phyloP scores from a whole-genome alignment of 805 yeast species.

The Teunomyces funiuensis region DNA sequence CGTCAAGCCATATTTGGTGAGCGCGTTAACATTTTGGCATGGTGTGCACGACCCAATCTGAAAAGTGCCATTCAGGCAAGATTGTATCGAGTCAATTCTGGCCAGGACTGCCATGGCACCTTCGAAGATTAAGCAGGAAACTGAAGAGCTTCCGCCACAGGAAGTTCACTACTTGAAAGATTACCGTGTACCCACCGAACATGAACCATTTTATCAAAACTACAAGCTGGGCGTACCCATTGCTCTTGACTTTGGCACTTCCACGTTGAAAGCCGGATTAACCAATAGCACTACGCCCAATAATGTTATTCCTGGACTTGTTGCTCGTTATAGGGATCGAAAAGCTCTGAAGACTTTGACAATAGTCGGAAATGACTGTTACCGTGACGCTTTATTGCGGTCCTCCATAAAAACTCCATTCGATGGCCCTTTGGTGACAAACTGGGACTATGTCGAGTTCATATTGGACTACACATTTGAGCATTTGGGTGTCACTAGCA shows the following conservation, averaged over 20 bases:
- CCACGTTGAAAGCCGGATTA: conserved; percentile 58
- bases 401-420: conserved; percentile 75
- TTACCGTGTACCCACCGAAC: conserved; percentile 29
- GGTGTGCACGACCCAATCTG: background rate
- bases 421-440: conserved; percentile 83
- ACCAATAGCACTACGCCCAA: conserved; percentile 48
- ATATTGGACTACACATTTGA: conserved; percentile 81
- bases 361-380: conserved; percentile 80
- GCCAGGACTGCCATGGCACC: conserved; percentile 10
- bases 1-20: background rate
- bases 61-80: background rate
- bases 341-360: conserved; percentile 61
- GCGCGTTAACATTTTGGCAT: background rate
- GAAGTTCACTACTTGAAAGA: conserved; percentile 44
- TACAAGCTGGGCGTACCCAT: conserved; percentile 67
- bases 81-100: background rate
- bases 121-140: conserved; percentile 10
- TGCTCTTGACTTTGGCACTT: conserved; percentile 84
- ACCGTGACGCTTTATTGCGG: conserved; percentile 65
- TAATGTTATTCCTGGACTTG: conserved; percentile 64
- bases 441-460: conserved; percentile 88
- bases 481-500: conserved; percentile 63
- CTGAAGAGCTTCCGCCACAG: conserved; percentile 40
- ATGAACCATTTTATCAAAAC: conserved; percentile 48
- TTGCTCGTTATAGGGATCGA: conserved; percentile 79